Percentiles rank a stretch among this genome's conserved stretches.
Conservation (phyloP, 1,139 yeast genomes). For the Fermentozyma sake region DNA sequence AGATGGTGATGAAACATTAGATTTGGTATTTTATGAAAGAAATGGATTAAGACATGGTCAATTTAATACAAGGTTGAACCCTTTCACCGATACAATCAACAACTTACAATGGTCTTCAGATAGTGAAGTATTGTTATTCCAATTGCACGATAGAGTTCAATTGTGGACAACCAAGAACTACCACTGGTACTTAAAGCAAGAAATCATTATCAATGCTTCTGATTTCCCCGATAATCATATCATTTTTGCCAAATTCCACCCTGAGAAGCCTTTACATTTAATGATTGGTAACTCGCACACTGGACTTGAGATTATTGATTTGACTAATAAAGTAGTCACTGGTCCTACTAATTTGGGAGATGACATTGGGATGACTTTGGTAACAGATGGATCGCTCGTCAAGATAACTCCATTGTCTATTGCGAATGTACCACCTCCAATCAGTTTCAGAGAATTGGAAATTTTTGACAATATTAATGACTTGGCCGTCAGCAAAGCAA, state of each 20-base stretch:
- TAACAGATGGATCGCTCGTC: slow-evolving; percentile 72
- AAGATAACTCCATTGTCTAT: slow-evolving; percentile 77
- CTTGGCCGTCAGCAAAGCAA: slow-evolving; percentile 60
- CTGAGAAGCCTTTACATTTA: slow-evolving; percentile 77
- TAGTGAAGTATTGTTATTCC: slow-evolving; percentile 74
- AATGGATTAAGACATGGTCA: slow-evolving; percentile 93
- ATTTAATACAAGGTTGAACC: slow-evolving; percentile 62
- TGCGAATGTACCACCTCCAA: slow-evolving; percentile 96
- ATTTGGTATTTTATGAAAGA: slow-evolving; percentile 79
- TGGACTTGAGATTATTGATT: slow-evolving; percentile 60
- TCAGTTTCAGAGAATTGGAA: slow-evolving; percentile 64
- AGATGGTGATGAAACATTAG: slow-evolving; percentile 46
- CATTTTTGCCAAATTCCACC: slow-evolving; percentile 70
- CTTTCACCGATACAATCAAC: slow-evolving; percentile 41
- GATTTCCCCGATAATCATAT: slow-evolving; percentile 27
- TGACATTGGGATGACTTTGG: slow-evolving; percentile 76
- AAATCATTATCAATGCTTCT: slow-evolving; percentile 37
- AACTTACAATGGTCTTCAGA: slow-evolving; percentile 76
- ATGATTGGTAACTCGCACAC: slow-evolving; percentile 52
- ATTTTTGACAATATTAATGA: slow-evolving; percentile 52
- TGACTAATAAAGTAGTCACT: slow-evolving; percentile 57
- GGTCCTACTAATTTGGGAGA: slow-evolving; percentile 68
- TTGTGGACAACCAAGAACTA: slow-evolving; percentile 91
- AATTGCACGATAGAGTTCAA: slow-evolving; percentile 57
- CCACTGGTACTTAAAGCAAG: slow-evolving; percentile 93